phyloP scores from a whole-genome alignment of 306 rosid species.

The Cucumis hystrix region DNA sequence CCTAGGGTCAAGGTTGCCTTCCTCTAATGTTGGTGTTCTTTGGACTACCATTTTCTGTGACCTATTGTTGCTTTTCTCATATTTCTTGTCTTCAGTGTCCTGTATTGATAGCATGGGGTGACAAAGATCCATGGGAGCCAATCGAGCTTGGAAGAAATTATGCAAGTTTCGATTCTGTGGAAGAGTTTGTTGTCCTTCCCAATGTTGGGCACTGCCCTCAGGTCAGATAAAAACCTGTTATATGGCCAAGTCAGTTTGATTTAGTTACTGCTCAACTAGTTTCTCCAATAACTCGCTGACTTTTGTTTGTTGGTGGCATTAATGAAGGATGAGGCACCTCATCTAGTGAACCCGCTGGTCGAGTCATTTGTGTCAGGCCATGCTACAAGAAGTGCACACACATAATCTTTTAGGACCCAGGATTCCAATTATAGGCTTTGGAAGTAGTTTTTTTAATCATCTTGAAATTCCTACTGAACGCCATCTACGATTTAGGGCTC shows the following conservation, averaged over 20 bases:
- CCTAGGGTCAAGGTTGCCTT: constrained; percentile 68
- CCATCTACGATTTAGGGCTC: not conserved
- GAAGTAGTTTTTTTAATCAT: not conserved
- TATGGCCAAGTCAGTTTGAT: not conserved
- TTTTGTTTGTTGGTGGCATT: not conserved
- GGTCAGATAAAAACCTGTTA: constrained; percentile 21
- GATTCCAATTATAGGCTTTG: not conserved
- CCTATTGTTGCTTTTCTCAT: not conserved
- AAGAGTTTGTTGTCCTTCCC: constrained; percentile 74
- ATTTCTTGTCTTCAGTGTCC: constrained; percentile 48
- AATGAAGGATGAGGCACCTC: constrained; percentile 87
- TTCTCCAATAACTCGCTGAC: not conserved
- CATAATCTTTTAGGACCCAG: constrained; percentile 9
- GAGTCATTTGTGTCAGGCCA: constrained; percentile 90
- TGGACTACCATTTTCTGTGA: not conserved
- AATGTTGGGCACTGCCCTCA: constrained; percentile 98
- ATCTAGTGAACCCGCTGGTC: constrained; percentile 79
- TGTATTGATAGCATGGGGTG: constrained; percentile 90
- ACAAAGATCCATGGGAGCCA: constrained; percentile 99
- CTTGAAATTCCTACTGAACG: not conserved
- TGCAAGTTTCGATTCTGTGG: constrained; percentile 53
- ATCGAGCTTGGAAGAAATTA: constrained; percentile 64
- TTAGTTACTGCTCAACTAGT: not conserved
- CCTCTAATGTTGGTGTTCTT: not conserved
- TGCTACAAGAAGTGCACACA: constrained; percentile 19